Evolutionary conservation across 805 yeast genomes (phyloP).

Genomic region (Yarrowia osloensis): DNA sequence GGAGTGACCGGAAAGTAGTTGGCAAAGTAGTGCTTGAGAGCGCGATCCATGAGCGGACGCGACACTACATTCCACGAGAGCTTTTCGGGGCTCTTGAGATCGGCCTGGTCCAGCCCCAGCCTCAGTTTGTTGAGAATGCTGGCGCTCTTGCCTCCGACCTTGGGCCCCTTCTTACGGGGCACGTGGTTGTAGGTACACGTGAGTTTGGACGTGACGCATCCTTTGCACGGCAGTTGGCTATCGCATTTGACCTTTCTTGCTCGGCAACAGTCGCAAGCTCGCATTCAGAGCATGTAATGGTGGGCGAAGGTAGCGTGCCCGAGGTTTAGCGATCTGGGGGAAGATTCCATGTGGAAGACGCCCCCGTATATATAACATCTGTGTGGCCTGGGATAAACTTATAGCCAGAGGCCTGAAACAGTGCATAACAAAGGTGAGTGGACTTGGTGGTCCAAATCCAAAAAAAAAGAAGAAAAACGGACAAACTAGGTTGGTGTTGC

Average conservation of each 20-base stretch:
- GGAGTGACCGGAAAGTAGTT: slow-evolving; percentile 17
- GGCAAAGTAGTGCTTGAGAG: slow-evolving; percentile 16
- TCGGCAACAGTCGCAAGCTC: slow-evolving; percentile 29
- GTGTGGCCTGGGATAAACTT: not conserved
- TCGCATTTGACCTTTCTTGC: slow-evolving; percentile 26
- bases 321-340: not conserved
- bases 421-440: slow-evolving; percentile 17
- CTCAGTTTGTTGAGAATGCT: slow-evolving; percentile 23
- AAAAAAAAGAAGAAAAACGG: not conserved
- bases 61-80: slow-evolving; percentile 8
- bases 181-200: slow-evolving; percentile 26
- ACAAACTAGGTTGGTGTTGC: slow-evolving; percentile 8
- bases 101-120: slow-evolving; percentile 4
- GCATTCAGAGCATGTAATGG: slow-evolving; percentile 26
- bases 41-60: not conserved
- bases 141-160: slow-evolving; percentile 25
- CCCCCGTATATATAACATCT: slow-evolving; percentile 5
- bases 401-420: slow-evolving; percentile 3
- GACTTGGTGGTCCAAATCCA: not conserved
- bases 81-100: slow-evolving; percentile 5
- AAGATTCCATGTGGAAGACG: too few species aligned
- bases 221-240: slow-evolving; percentile 27
- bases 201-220: slow-evolving; percentile 22
- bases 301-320: not conserved
- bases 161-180: slow-evolving; percentile 27